These are phyloP conservation scores for Trifolium dubium DNA, from an alignment of 306 rosid species.

Conservation along the genomic window DNA sequence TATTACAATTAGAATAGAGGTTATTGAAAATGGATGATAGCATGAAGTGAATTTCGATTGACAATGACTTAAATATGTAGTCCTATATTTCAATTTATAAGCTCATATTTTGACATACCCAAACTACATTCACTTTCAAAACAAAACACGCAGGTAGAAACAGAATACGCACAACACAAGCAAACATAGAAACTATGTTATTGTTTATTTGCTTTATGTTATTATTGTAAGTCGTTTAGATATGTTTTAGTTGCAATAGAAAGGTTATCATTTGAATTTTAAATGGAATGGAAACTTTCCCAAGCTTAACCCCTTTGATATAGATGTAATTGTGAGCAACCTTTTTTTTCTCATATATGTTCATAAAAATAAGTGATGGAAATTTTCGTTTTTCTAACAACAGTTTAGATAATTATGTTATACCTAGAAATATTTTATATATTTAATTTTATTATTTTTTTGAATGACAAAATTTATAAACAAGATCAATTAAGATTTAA, in stretches of 20 bases:
- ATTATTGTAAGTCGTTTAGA: too few species aligned
- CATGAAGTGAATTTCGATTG: neutral
- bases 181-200: too few species aligned
- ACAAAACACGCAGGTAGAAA: too few species aligned
- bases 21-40: neutral
- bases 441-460: too few species aligned
- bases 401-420: too few species aligned
- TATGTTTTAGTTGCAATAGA: constrained; percentile 5
- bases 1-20: neutral
- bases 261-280: constrained; percentile 12
- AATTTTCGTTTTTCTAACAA: neutral
- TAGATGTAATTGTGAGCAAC: constrained; percentile 5
- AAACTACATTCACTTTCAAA: too few species aligned
- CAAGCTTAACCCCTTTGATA: constrained; percentile 11
- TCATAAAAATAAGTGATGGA: neutral
- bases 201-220: too few species aligned
- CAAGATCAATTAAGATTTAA: too few species aligned
- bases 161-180: too few species aligned
- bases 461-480: too few species aligned
- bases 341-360: neutral
- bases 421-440: too few species aligned
- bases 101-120: too few species aligned
- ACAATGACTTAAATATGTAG: neutral
- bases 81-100: neutral
- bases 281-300: constrained; percentile 1